Base-by-base conservation (phyloP, 768 basidiomycete species). In the Tricholoma saponaceum region DNA sequence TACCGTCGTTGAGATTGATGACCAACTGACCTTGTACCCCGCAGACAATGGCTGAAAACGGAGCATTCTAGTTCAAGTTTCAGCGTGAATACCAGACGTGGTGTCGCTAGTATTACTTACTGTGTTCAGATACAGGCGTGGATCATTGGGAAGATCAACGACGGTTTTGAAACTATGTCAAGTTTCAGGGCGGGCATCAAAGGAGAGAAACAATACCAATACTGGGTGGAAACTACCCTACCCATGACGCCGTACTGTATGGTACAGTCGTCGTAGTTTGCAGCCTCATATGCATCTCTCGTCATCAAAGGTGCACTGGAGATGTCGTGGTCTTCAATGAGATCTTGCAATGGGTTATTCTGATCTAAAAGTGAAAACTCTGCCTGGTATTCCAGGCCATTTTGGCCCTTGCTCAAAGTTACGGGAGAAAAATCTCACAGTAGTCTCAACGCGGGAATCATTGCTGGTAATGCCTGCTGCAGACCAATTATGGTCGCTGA, bases 1-100 rank as follows among this genome's bases (percentile, higher is more conserved):
- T 41, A 55, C 12, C 10, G 32, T 25, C 23, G 4, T 44, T 47
- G n/a, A 28, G n/a, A 23, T 52, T 5, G 33, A 2, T 20, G 13
- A 5, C 16, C 6, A 14, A 51, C 60, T 22, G 51, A 73, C 77
- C 79, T 72, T 90, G 89, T 0, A 89, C 87, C 0, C 88, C 88
- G 53, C 88, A 90, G 2, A 90, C 79, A n/a, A 90, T 64, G 0
- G 87, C 84, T 0, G 89, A 89, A 63, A 89, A 86, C 0, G 88
- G 89, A 0, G 88, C 77, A 64, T 89, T 90, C 88, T 89, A 58
- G 13, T 32, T 25, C 41, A 33, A 52, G 44, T 26, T 26, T 33
- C 33, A 58, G 39, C 16, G 56, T 16, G 32, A 55, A 28, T 25
- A 22, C 16, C 13, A 39, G 33, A 16, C 39, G 8, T 25, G 25